Evolutionary conservation across 2,329 filamentous ascomycete genomes (phyloP), one percentile per base, ranked within the genome.

Genomic region (Trichoderma sp.): DNA sequence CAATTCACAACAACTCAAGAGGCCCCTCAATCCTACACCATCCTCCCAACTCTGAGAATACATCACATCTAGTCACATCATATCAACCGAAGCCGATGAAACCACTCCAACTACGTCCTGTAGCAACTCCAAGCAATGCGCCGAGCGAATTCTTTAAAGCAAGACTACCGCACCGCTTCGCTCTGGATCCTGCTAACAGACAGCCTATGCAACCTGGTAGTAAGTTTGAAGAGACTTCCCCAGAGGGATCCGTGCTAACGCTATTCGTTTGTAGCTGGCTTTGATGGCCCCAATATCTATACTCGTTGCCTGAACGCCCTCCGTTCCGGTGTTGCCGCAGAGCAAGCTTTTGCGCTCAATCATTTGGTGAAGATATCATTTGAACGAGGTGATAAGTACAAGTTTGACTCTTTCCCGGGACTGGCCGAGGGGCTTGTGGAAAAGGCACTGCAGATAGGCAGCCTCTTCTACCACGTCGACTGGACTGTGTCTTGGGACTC

Each of bases 281-380:
- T 89, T 74, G 89, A 92, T 71, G 92, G 92, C 1, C 92, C 92
- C 2, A 96, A 96, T 76, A 97, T 97, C 72, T 98, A 97, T 77
- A 91, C 95, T 60, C 90, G 94, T 55, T 96, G 93, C 72, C 86
- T 97, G 47, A 90, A 94, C 73, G 91, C 94, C 5, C 83, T 99
- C 31, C 91, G 92, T 71, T 97, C 93, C 16, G 88, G 89, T 2
- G 88, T 97, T 31, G 87, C 87, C 4, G 87, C 90, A 14, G 95
- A 99, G 77, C 92, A 97, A 75, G 90, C 93, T n/a, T 98, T 96
- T 80, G 95, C 94, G 0, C 83, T 98, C 13, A 93, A 97, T 75
- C 95, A 98, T 75, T 83, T 98, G 4, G 94, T 98, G 70, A 97
- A 97, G 78, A 97, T 98, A 33, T 97, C 94, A 0, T 96, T 91